These are phyloP conservation scores for Alternaria tenuissima DNA, from an alignment of 2,329 filamentous ascomycete genomes.

Conservation along the genomic window DNA sequence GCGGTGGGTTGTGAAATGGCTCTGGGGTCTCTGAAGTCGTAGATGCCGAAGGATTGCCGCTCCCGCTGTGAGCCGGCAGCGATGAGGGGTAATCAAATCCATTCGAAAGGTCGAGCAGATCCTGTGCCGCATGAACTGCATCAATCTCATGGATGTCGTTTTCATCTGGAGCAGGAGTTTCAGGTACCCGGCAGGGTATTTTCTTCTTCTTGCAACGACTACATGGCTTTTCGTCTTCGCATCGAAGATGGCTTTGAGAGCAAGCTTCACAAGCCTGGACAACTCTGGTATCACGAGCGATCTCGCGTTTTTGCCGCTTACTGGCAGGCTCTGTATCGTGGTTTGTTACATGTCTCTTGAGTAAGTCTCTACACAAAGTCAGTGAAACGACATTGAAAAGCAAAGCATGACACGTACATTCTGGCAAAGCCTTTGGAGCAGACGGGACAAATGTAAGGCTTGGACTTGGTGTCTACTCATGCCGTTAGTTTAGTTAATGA, in stretches of 20 bases:
- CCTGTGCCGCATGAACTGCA: slow-evolving; percentile 42
- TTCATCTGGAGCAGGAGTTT: slow-evolving; percentile 20
- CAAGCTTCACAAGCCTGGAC: slow-evolving; percentile 62
- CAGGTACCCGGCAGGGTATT: slow-evolving; percentile 53
- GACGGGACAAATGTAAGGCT: slow-evolving; percentile 56
- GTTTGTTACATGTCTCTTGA: slow-evolving; percentile 61
- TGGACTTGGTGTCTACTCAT: slow-evolving; percentile 51
- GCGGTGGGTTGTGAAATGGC: slow-evolving; percentile 9
- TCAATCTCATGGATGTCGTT: slow-evolving; percentile 32
- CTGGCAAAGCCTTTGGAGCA: slow-evolving; percentile 59
- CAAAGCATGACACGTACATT: slow-evolving; percentile 43
- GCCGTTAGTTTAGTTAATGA: slow-evolving; percentile 17
- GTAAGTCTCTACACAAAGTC: slow-evolving; percentile 52
- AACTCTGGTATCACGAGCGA: slow-evolving; percentile 38
- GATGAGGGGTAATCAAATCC: slow-evolving; percentile 29
- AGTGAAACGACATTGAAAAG: neutral
- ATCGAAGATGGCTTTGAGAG: slow-evolving; percentile 61
- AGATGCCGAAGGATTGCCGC: slow-evolving; percentile 9
- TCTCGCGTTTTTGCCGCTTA: slow-evolving; percentile 37
- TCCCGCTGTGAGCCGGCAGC: slow-evolving; percentile 12
- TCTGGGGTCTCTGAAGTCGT: slow-evolving; percentile 14
- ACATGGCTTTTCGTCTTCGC: slow-evolving; percentile 64
- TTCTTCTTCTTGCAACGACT: slow-evolving; percentile 60
- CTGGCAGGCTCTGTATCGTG: slow-evolving; percentile 50
- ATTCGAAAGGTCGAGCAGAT: slow-evolving; percentile 41